Evolutionary conservation across 2,329 filamentous ascomycete species (phyloP), one percentile per base, ranked within the genome.

Genomic region (Fusarium setosum): DNA sequence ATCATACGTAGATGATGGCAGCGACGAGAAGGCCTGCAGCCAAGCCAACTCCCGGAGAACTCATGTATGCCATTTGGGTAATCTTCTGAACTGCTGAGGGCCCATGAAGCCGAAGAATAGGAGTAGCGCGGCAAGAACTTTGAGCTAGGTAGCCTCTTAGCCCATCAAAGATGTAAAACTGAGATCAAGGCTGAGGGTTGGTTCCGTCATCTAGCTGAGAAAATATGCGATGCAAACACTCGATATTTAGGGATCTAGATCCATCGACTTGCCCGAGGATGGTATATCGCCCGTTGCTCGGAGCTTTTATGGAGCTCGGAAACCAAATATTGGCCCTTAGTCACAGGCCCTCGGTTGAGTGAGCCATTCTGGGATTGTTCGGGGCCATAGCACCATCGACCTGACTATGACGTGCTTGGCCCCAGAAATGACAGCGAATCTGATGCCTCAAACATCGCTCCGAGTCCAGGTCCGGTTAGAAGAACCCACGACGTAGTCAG

Each of bases 331-430:
- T 5, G 12, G 12, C 26, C 7, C 11, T 15, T 42, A 23, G 12
- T 24, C 24, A 38, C 4, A 23, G 9, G 21, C 26, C 12, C n/a
- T 31, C 38, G 47, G 55, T 13, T 26, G 8, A 29, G 9, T n/a
- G 6, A 45, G 13, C 38, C 38, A 18, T 37, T 57, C 24, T 21
- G 3, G 31, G 47, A 9, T 37, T 23, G n/a, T 7, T 38, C 21
- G 15, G 38, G 17, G 41, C 5, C 23, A 52, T 57, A 11, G 47
- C 40, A 57, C 29, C 55, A 57, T 57, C 29, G 32, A 21, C n/a
- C 45, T 15, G 38, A 20, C 23, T 29, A 37, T 57, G 55, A 57
- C 55, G 55, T 57, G 55, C 55, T 45, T 47, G 26, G 42, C 42
- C 26, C 41, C 24, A n/a, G n/a, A n/a, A 3, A 24, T 6, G 15